Evolutionary conservation across 192 early-diverging fungal species (phyloP), one percentile per base, ranked within the genome.

Genomic region (Coemansia biformis): DNA sequence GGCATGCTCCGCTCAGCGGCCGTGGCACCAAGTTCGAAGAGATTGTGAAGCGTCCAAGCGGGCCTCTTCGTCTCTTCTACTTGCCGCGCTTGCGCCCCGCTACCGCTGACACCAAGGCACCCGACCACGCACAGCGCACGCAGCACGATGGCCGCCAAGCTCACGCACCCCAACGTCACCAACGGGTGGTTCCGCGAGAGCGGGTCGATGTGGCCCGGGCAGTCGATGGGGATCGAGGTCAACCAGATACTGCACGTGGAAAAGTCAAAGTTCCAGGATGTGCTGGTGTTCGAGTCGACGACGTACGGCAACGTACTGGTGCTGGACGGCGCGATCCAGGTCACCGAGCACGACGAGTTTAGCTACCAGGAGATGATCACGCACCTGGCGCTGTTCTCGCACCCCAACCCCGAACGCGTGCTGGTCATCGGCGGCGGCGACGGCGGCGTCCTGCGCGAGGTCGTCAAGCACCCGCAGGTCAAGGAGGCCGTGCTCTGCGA

Each of bases 291-390:
- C 77, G 76, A 92, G 70, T 94, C 91, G 38, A 81, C 82, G 61
- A 86, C 85, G 73, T 89, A 97, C 65, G 96, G 96, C 56, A 96
- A 90, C 66, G 94, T 97, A 24, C 80, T 99, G 15, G 91, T 95
- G 15, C 86, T 99, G 36, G 96, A 99, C 68, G 94, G 94, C 50
- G 94, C 94, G 35, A 93, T 99, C 75, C 96, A 99, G 67, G 81
- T 83, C 41, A 97, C 94, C 57, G 96, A 99, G 79, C 85, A 91
- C 66, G 96, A 99, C 75, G 96, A 99, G 76, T 96, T 96, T 67
- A 82, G 92, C 76, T 97, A 97, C 80, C 96, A 99, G 77, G 96
- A 99, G 78, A 99, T 97, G 94, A 99, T 99, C 78, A 88, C 94
- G 41, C 94, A 99, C 57, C 74, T 93, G 23, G 88, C 96, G 16